Base-by-base conservation (phyloP, 495 filamentous ascomycete genomes). In the Podospora pseudoanserina region DNA sequence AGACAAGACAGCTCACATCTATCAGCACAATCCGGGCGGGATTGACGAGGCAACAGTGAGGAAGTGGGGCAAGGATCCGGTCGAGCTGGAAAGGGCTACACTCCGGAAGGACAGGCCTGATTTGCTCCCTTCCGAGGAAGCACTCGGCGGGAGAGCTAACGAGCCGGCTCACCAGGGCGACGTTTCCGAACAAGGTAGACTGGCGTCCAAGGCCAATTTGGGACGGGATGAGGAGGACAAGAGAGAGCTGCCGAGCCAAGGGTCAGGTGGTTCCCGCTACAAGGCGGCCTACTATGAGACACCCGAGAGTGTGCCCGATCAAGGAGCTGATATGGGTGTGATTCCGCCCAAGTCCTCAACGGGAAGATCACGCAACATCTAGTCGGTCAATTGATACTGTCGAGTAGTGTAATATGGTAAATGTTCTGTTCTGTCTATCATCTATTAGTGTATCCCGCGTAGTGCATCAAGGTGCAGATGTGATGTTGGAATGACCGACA, bases 1-100 rank as follows among this genome's bases (percentile, higher is more conserved):
- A 59, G 71, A 79, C 56, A 80, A 79, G 60, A 56, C 75, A 7
- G 69, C 72, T 5, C 71, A 74, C 27, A 63, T 75, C 32, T 73
- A 72, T 64, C 71, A 72, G 23, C 75, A 78, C 63, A 70, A 67
- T 28, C 72, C 71, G 30, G 75, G 75, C 23, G 60, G 60, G 60
- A 55, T 70, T 19, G 68, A 77, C 63, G 71, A 75, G 63, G 57
- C 73, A 0, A 65, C 27, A 3, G 68, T 74, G 16, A 62, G 61
- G 57, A 58, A 65, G 1, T 74, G 58, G 67, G 67, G 70, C 9
- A 63, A 65, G 19, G 64, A 72, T 57, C 67, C 63, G 11, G 39
- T 1, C 1, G 19, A 68, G 64, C 53, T 68, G 11, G 59, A 65
- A 5, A 27, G 53, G 13, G 64, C 27, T 3, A 65, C 55, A 1